Percentiles rank a stretch among this genome's conserved stretches.
phyloP scores from a whole-genome alignment of 2,329 filamentous ascomycete species.

The Calonectria pseudoreteaudii region DNA sequence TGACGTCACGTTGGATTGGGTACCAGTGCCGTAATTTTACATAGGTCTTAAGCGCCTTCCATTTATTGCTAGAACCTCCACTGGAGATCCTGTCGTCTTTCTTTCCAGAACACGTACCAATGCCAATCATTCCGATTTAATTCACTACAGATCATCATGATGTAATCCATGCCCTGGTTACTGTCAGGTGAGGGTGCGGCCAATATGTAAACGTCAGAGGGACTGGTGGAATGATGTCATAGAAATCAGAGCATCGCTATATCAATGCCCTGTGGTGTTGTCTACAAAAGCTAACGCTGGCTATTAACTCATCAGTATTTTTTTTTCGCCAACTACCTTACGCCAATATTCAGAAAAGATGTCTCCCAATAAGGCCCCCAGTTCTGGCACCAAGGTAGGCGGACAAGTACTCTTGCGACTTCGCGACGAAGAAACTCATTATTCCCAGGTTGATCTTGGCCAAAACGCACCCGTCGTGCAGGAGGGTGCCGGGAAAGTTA shows the following conservation, averaged over 20 bases:
- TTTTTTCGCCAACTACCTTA: neutral
- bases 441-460: constrained; percentile 59
- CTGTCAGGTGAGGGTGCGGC: neutral
- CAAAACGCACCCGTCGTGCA: constrained; percentile 61
- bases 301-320: neutral
- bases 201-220: neutral
- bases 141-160: neutral
- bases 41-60: neutral
- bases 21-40: too few species aligned
- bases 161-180: neutral
- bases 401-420: neutral
- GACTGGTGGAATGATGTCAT: neutral
- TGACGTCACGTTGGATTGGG: neutral
- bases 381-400: constrained; percentile 40
- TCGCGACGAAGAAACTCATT: neutral
- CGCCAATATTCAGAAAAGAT: constrained; percentile 24
- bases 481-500: constrained; percentile 74
- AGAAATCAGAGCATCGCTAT: neutral
- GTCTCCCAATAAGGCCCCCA: constrained; percentile 33
- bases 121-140: neutral
- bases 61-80: neutral
- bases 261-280: neutral
- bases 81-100: too few species aligned
- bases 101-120: too few species aligned
- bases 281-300: neutral